Percentiles rank a stretch among this genome's conserved stretches.
These are phyloP conservation scores for Entomortierella parvispora DNA, from an alignment of 192 early-diverging fungal species.

Conservation along the genomic window DNA sequence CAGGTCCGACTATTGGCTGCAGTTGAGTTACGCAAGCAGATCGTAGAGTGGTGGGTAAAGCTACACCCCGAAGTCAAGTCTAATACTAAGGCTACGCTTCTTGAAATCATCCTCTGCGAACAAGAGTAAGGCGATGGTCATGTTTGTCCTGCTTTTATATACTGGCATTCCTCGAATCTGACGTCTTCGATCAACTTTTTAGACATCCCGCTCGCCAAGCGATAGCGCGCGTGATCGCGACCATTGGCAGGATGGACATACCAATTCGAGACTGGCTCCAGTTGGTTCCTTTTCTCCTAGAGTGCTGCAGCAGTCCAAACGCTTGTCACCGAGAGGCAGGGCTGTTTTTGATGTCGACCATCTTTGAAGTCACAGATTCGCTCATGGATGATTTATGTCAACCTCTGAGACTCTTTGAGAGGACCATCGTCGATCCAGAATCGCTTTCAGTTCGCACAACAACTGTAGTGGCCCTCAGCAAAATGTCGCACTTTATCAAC, in stretches of 20 bases:
- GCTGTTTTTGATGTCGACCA: constrained; percentile 83
- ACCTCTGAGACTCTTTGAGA: constrained; percentile 78
- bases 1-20: constrained; percentile 86
- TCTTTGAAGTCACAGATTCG: constrained; percentile 87
- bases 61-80: constrained; percentile 64
- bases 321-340: constrained; percentile 87
- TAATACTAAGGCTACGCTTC: constrained; percentile 71
- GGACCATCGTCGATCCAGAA: constrained; percentile 83
- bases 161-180: background rate
- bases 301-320: constrained; percentile 77
- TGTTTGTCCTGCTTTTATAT: background rate
- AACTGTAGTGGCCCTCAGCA: constrained; percentile 82
- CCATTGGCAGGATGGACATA: constrained; percentile 84
- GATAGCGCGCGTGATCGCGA: constrained; percentile 86
- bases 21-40: constrained; percentile 89
- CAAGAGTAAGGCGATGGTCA: constrained; percentile 62
- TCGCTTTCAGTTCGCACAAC: constrained; percentile 82
- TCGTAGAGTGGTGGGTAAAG: constrained; percentile 80
- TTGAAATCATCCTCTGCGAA: constrained; percentile 81
- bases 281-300: constrained; percentile 80
- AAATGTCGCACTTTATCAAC: constrained; percentile 85
- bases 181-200: background rate
- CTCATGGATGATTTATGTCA: constrained; percentile 68
- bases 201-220: constrained; percentile 79
- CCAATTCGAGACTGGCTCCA: constrained; percentile 81